Conservation (phyloP, 495 filamentous ascomycete genomes). For the Aspergillus hancockii region DNA sequence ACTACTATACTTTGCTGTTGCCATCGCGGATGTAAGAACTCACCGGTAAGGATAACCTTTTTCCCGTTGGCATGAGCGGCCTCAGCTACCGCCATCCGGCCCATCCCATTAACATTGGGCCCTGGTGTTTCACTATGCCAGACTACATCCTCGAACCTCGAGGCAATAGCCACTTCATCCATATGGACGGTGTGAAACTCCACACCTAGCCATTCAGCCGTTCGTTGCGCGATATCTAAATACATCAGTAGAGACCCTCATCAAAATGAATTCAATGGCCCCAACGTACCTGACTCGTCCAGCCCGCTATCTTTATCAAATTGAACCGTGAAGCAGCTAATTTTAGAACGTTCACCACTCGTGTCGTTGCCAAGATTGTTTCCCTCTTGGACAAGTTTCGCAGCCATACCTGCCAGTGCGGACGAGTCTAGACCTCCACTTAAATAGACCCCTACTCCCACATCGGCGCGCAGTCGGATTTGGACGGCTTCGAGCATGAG, state of each 20-base stretch:
- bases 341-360: conserved; percentile 24
- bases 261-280: not conserved
- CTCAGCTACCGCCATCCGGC: conserved; percentile 46
- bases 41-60: conserved; percentile 50
- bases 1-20: not conserved
- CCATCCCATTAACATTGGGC: conserved; percentile 49
- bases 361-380: conserved; percentile 35
- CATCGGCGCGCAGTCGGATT: conserved; percentile 53
- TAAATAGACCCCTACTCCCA: conserved; percentile 52
- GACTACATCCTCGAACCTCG: conserved; percentile 47
- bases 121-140: conserved; percentile 50
- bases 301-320: conserved; percentile 46
- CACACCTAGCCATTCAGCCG: conserved; percentile 51
- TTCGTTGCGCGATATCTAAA: conserved; percentile 47
- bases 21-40: not conserved
- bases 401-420: conserved; percentile 52
- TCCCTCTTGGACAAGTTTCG: conserved; percentile 44
- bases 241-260: not conserved
- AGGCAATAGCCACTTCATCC: conserved; percentile 45
- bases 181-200: conserved; percentile 44
- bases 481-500: conserved; percentile 46
- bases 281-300: conserved; percentile 45
- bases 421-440: conserved; percentile 57
- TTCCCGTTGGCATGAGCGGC: conserved; percentile 41
- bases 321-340: conserved; percentile 48